Conservation (phyloP, 306 rosid species). For the Rosa chinensis region DNA sequence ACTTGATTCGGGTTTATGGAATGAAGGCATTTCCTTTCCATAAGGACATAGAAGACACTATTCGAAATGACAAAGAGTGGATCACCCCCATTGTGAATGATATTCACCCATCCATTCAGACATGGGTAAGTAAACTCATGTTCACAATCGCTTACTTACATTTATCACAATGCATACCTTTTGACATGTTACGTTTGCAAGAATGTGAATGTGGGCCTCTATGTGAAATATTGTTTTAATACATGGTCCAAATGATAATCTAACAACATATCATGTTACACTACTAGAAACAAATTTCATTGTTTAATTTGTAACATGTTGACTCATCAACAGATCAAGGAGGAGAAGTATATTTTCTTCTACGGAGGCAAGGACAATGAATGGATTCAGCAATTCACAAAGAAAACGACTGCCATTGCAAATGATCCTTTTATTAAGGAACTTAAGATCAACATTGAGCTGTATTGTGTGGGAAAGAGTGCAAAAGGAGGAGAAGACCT, state of each 20-base stretch:
- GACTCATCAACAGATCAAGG: slow-evolving; percentile 34
- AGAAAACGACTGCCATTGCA: slow-evolving; percentile 35
- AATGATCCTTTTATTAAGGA: slow-evolving; percentile 44
- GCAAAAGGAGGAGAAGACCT: slow-evolving; percentile 26
- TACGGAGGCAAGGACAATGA: slow-evolving; percentile 58
- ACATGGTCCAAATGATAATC: not conserved
- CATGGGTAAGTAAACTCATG: slow-evolving; percentile 32
- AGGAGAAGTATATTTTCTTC: slow-evolving; percentile 54
- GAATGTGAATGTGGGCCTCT: too few species aligned
- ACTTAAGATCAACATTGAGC: slow-evolving; percentile 39
- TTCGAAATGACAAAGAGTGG: slow-evolving; percentile 29
- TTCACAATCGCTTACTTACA: not conserved
- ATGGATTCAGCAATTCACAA: slow-evolving; percentile 57
- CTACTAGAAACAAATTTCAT: not conserved
- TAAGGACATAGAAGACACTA: not conserved
- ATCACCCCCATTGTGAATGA: slow-evolving; percentile 23
- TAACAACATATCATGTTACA: not conserved
- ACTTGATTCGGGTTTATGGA: slow-evolving; percentile 54
- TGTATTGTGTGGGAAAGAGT: slow-evolving; percentile 33
- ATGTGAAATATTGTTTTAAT: too few species aligned
- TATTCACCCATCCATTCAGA: slow-evolving; percentile 20
- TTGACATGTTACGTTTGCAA: not conserved
- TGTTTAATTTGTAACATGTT: not conserved
- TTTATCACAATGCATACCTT: not conserved
- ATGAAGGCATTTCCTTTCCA: slow-evolving; percentile 46